phyloP scores from a whole-genome alignment of 345 rosid genomes.

The Streptanthus diversifolius region DNA sequence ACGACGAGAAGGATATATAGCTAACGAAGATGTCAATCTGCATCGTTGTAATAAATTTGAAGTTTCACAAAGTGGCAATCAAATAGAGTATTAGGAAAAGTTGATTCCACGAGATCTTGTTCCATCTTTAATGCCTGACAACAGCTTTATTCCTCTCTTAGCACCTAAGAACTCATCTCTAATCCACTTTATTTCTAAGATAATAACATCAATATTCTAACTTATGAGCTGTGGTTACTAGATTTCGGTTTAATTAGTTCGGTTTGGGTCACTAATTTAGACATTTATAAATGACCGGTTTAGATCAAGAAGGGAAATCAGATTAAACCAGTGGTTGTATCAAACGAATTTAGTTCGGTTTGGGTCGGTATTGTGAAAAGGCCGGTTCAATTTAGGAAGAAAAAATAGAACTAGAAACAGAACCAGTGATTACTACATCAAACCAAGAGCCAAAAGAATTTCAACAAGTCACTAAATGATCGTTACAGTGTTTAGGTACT shows the following conservation, averaged over 20 bases:
- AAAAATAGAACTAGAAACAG: neutral
- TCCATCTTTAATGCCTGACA: conserved; percentile 13
- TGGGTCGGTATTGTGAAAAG: neutral
- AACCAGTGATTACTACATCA: neutral
- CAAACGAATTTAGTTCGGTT: neutral
- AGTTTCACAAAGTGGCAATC: neutral
- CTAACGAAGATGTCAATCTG: neutral
- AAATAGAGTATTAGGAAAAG: neutral
- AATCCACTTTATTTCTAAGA: neutral
- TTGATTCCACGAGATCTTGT: conserved; percentile 1
- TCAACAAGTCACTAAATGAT: conserved; percentile 31
- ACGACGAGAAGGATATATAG: neutral
- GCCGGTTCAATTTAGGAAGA: neutral
- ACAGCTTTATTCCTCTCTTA: conserved; percentile 21
- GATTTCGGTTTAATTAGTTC: neutral
- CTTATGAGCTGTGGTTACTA: neutral
- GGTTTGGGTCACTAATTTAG: neutral
- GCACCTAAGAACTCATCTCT: neutral
- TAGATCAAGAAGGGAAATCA: neutral
- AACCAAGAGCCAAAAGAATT: neutral
- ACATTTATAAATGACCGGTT: neutral
- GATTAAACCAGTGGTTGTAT: neutral
- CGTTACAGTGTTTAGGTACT: conserved; percentile 45
- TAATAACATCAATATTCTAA: neutral
- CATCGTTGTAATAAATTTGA: neutral